These are phyloP conservation scores for Botryotinia convoluta DNA, from an alignment of 2,329 filamentous ascomycete genomes.

Conservation along the genomic window DNA sequence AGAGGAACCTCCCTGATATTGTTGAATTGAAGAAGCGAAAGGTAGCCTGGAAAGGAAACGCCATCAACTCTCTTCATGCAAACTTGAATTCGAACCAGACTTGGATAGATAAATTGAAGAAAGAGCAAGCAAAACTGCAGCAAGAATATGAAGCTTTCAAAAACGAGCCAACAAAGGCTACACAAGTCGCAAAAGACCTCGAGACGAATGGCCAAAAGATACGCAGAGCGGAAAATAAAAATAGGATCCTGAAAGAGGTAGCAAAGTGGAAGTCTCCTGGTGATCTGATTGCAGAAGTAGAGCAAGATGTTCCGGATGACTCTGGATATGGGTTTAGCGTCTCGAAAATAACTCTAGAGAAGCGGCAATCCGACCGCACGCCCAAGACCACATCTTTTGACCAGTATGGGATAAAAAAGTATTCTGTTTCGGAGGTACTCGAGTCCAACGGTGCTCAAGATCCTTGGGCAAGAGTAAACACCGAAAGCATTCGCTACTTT, in stretches of 20 bases:
- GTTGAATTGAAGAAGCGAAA: fast-evolving
- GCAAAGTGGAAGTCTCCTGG: neutral
- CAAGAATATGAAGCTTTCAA: fast-evolving
- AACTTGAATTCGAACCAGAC: neutral
- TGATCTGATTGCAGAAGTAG: neutral
- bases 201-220: fast-evolving
- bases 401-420: fast-evolving
- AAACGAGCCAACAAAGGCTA: neutral
- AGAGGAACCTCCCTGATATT: neutral
- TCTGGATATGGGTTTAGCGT: neutral
- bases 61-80: fast-evolving
- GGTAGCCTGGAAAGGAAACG: neutral
- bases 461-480: neutral
- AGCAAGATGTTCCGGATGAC: neutral
- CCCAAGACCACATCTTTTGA: neutral
- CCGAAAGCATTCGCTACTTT: neutral
- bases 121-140: fast-evolving
- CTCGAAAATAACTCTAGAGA: neutral
- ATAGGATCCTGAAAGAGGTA: neutral
- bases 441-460: fast-evolving
- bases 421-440: neutral
- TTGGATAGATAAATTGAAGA: neutral
- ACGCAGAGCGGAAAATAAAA: neutral
- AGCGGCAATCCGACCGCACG: fast-evolving
- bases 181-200: neutral